Evolutionary conservation across 83 land plant species (phyloP).

Genomic region (Picea engelmannii): DNA sequence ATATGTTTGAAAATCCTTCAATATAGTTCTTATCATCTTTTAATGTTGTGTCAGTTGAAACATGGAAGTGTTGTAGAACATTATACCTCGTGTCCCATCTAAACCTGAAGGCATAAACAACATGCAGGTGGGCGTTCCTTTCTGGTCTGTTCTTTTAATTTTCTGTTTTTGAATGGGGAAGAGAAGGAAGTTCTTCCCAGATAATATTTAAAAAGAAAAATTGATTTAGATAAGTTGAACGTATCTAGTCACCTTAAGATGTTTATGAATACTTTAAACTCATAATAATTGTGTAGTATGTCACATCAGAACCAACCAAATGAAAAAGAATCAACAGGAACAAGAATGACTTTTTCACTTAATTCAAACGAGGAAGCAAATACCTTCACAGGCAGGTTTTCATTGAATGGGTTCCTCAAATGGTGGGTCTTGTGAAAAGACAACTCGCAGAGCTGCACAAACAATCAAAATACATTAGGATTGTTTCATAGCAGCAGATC

Average conservation of each 20-base stretch:
- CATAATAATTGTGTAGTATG: not conserved
- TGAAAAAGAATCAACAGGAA: not conserved
- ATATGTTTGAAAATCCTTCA: not conserved
- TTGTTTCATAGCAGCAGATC: no score
- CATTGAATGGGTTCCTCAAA: constrained; percentile 50
- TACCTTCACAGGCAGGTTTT: constrained; percentile 60
- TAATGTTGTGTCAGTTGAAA: not conserved
- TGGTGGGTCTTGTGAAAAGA: constrained; percentile 50
- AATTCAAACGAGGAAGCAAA: not conserved
- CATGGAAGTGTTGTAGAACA: not conserved
- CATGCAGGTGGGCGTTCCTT: no score
- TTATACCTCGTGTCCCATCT: no score
- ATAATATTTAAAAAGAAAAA: not conserved
- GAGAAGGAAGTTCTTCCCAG: no score
- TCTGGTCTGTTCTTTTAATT: no score
- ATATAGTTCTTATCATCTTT: not conserved
- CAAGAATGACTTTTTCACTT: not conserved
- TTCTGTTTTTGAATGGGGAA: no score
- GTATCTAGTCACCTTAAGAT: not conserved
- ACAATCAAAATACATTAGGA: constrained; percentile 5
- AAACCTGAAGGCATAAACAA: no score
- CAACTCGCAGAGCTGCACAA: constrained; percentile 43
- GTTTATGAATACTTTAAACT: not conserved
- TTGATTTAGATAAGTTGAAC: not conserved
- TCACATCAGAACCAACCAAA: not conserved